A percentile compares a stretch with the other conserved stretches of the same genome.
Evolutionary conservation across 768 basidiomycete genomes (phyloP).

Genomic region (Suillus clintonianus): DNA sequence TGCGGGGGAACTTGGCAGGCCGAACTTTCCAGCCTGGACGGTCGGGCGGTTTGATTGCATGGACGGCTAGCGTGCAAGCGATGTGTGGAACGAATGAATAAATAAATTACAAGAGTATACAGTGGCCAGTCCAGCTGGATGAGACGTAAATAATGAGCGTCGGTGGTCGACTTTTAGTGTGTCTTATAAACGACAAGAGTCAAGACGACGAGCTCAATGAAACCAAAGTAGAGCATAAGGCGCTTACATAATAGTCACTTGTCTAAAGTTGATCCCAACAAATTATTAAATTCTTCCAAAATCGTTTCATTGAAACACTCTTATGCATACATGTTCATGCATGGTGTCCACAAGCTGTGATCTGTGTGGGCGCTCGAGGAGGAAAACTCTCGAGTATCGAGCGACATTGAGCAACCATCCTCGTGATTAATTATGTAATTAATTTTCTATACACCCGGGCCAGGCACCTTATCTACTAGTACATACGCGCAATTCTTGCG

Average conservation of each 20-base stretch:
- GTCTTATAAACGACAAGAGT: not conserved
- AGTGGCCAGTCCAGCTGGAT: conserved; percentile 27
- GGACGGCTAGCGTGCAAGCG: not conserved
- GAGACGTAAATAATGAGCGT: conserved; percentile 2
- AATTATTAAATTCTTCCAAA: not conserved
- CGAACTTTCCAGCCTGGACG: not conserved
- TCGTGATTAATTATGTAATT: not conserved
- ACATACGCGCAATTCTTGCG: too few species aligned
- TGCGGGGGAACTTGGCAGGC: conserved; percentile 19
- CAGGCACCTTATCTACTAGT: not conserved
- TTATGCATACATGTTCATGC: too few species aligned
- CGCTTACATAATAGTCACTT: not conserved
- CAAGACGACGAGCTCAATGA: not conserved
- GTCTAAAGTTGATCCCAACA: not conserved
- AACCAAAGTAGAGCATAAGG: too few species aligned
- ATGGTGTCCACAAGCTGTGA: too few species aligned
- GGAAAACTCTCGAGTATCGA: not conserved
- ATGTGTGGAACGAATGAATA: not conserved
- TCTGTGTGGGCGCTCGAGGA: not conserved
- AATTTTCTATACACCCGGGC: not conserved
- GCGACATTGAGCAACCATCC: not conserved
- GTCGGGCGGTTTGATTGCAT: conserved; percentile 7
- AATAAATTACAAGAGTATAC: not conserved
- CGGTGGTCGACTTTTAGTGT: not conserved
- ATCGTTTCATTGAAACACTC: not conserved